Evolutionary conservation across 2,329 filamentous ascomycete genomes (phyloP).

Genomic region (Alternaria sp.): DNA sequence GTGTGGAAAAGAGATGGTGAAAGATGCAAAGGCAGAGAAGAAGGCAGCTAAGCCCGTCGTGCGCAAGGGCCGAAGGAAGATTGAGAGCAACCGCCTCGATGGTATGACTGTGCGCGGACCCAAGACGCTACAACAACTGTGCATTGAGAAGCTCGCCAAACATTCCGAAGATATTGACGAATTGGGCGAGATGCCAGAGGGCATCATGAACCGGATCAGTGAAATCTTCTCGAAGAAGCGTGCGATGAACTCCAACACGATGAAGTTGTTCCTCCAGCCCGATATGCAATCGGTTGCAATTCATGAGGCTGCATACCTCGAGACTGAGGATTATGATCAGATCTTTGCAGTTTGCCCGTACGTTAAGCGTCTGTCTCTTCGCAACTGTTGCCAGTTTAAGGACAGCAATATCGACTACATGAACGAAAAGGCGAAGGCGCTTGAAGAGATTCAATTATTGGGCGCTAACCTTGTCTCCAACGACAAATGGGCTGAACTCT

Average conservation of each 20-base stretch:
- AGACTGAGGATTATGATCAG: slow-evolving; percentile 77
- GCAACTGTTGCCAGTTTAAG: slow-evolving; percentile 92
- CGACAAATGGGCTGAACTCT: slow-evolving; percentile 75
- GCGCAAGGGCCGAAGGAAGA: slow-evolving; percentile 73
- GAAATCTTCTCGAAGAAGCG: slow-evolving; percentile 72
- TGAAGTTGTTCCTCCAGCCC: slow-evolving; percentile 61
- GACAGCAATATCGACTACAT: slow-evolving; percentile 84
- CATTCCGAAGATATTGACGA: slow-evolving; percentile 72
- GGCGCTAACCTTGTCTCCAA: slow-evolving; percentile 86
- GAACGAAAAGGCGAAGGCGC: slow-evolving; percentile 71
- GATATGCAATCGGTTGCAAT: slow-evolving; percentile 66
- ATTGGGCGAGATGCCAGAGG: slow-evolving; percentile 68
- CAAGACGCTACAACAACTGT: slow-evolving; percentile 73
- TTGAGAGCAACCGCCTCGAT: slow-evolving; percentile 86
- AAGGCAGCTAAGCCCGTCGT: slow-evolving; percentile 66
- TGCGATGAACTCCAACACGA: slow-evolving; percentile 62
- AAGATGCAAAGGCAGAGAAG: slow-evolving; percentile 69
- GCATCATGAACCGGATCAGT: slow-evolving; percentile 65
- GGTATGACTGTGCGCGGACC: slow-evolving; percentile 72
- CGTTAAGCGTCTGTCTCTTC: slow-evolving; percentile 75
- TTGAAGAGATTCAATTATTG: slow-evolving; percentile 81
- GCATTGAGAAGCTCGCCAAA: slow-evolving; percentile 70
- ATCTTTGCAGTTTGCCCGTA: slow-evolving; percentile 80
- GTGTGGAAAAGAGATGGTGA: slow-evolving; percentile 78
- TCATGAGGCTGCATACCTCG: slow-evolving; percentile 71